Percentiles rank a stretch among this genome's conserved stretches.
Conservation (phyloP, 352 stramenopile species). For the Phytopythium aichiense region DNA sequence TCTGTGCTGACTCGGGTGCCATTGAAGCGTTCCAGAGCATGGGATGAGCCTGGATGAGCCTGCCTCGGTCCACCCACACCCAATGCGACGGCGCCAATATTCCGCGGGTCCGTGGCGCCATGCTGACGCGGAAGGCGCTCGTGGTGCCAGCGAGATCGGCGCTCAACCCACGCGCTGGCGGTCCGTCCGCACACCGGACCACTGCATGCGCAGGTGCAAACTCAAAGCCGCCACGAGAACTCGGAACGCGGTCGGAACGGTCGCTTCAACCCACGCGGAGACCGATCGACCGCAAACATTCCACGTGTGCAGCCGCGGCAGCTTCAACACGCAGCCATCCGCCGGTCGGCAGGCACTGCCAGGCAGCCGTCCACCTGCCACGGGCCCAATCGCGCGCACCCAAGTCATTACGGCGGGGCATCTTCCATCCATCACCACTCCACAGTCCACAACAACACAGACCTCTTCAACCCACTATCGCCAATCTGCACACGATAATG, state of each 20-base stretch:
- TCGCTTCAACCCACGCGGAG: not conserved
- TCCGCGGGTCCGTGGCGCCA: not conserved
- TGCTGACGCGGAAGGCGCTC: not conserved
- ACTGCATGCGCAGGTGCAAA: not conserved
- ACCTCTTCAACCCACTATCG: too few species aligned
- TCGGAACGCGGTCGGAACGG: not conserved
- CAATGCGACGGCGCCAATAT: not conserved
- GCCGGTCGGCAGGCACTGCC: not conserved
- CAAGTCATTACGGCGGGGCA: not conserved
- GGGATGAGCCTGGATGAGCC: too few species aligned
- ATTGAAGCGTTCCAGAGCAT: too few species aligned
- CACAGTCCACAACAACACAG: too few species aligned
- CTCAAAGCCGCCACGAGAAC: not conserved
- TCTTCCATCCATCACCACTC: not conserved
- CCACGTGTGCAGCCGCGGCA: not conserved
- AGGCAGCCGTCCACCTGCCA: not conserved
- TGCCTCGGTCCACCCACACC: not conserved
- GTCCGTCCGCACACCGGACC: not conserved
- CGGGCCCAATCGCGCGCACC: not conserved
- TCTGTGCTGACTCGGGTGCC: too few species aligned
- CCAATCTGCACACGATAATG: not conserved
- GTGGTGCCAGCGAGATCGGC: not conserved
- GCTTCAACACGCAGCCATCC: slow-evolving; percentile 4
- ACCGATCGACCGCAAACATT: not conserved
- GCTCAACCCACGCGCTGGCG: not conserved